These are phyloP conservation scores for Pyrus bretschneideri DNA, from an alignment of 306 rosid genomes.

Conservation along the genomic window DNA sequence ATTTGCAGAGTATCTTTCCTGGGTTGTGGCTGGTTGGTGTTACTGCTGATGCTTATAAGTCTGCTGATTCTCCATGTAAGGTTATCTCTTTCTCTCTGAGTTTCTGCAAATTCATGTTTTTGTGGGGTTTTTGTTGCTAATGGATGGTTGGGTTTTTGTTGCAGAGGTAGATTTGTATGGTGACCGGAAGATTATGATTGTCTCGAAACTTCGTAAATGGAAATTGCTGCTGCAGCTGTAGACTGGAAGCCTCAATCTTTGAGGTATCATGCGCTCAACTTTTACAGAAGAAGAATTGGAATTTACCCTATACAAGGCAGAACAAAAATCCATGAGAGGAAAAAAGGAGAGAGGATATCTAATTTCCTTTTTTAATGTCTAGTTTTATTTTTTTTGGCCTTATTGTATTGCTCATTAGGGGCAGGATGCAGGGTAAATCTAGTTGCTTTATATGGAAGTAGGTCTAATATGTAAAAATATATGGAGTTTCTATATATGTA, in stretches of 20 bases:
- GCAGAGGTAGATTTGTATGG: slow-evolving; percentile 49
- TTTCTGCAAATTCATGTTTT: neutral
- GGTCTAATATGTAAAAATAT: slow-evolving; percentile 33
- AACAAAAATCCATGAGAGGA: neutral
- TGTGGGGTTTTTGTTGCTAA: neutral
- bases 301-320: slow-evolving; percentile 17
- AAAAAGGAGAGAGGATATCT: neutral
- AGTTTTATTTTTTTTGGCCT: neutral
- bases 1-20: slow-evolving; percentile 65
- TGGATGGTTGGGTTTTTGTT: neutral
- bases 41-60: slow-evolving; percentile 59
- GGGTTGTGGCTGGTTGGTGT: slow-evolving; percentile 88
- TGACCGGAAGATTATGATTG: slow-evolving; percentile 10
- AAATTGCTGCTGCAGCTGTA: slow-evolving; percentile 13
- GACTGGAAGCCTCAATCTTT: slow-evolving; percentile 23
- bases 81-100: slow-evolving; percentile 18
- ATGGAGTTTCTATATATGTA: slow-evolving; percentile 27
- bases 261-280: slow-evolving; percentile 44
- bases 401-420: slow-evolving; percentile 15
- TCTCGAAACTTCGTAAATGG: neutral
- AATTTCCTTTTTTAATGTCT: slow-evolving; percentile 16
- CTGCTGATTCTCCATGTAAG: slow-evolving; percentile 62
- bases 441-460: slow-evolving; percentile 26
- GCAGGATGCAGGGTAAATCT: slow-evolving; percentile 26
- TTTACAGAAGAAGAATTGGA: slow-evolving; percentile 42